Base-by-base conservation (phyloP, 805 yeast genomes). In the Vanderwaltozyma yarrowii region DNA sequence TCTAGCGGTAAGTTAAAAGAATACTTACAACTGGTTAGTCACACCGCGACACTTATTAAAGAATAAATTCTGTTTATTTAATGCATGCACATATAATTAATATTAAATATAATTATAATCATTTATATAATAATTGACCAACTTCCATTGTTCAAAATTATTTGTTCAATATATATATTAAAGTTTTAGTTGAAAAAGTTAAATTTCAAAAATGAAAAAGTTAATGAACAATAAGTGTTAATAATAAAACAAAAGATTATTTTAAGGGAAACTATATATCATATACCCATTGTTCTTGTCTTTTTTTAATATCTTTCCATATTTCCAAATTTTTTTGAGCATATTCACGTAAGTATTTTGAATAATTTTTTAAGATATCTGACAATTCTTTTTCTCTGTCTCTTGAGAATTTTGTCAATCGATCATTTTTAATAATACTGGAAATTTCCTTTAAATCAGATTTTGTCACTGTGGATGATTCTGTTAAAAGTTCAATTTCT, bases 1-100 rank as follows among this genome's bases (percentile, higher is more conserved):
- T 59, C 66, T 5, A 66, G 80, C 43, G 80, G 76, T 9, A 66
- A 73, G 43, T 59, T 80, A 41, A 61, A 67, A 37, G 78, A 72
- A 50, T 80, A 73, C 52, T 65, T 73, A 39, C 58, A 54, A 32
- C 61, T 67, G 47, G 66, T 73, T 44, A 79, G 83, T 10, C 67
- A 76, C 37, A 65, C 81, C 17, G 70, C 80, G 12, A 73, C 81
- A 4, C 34, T 51, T 9, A 41, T 40, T 18, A 7, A 16, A 26
- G 13, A 26, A 8, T 6, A 15, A 8, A 26, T 14, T 5, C 25
- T 16, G 7, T 19, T 8, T 24, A 12, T 24, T 8, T 21, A 21
- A 21, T 21, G 9, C 6, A 7, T 9, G 9, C 6, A 21, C 23
- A 21, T 21, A 21, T 21, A 7, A 21, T 21, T 21, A 21, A 21